Conservation (phyloP, 2,329 filamentous ascomycete genomes). For the Aspergillus sp. region DNA sequence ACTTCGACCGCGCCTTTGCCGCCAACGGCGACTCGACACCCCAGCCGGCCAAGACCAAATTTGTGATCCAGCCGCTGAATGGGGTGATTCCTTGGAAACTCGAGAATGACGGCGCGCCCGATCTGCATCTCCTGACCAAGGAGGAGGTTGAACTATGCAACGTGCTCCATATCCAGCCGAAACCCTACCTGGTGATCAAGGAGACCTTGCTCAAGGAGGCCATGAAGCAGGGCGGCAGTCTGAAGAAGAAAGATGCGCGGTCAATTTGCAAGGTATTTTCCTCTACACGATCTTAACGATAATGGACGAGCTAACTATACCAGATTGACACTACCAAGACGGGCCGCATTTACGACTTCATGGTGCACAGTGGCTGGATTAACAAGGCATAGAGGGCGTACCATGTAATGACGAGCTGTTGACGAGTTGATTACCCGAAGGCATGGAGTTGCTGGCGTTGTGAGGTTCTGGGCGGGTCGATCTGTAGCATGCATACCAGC, state of each 20-base stretch:
- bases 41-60: constrained; percentile 49
- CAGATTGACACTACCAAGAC: constrained; percentile 81
- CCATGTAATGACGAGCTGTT: neutral
- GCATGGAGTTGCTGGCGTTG: constrained; percentile 16
- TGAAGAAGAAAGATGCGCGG: constrained; percentile 93
- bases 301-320: neutral
- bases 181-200: constrained; percentile 93
- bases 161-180: constrained; percentile 79
- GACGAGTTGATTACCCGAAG: neutral
- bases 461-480: neutral
- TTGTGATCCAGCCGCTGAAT: constrained; percentile 49
- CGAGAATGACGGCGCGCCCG: constrained; percentile 69
- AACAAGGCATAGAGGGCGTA: constrained; percentile 65
- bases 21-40: constrained; percentile 48
- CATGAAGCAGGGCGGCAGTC: constrained; percentile 77
- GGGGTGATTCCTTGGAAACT: constrained; percentile 58
- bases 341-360: constrained; percentile 87
- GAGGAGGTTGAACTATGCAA: constrained; percentile 88
- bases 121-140: constrained; percentile 79
- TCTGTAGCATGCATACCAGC: neutral
- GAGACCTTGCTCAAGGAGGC: constrained; percentile 89
- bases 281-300: neutral
- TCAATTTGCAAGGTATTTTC: constrained; percentile 67
- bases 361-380: constrained; percentile 90
- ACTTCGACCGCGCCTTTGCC: constrained; percentile 54